phyloP scores from a whole-genome alignment of 148 eudicot genomes.

The Spergularia marina region DNA sequence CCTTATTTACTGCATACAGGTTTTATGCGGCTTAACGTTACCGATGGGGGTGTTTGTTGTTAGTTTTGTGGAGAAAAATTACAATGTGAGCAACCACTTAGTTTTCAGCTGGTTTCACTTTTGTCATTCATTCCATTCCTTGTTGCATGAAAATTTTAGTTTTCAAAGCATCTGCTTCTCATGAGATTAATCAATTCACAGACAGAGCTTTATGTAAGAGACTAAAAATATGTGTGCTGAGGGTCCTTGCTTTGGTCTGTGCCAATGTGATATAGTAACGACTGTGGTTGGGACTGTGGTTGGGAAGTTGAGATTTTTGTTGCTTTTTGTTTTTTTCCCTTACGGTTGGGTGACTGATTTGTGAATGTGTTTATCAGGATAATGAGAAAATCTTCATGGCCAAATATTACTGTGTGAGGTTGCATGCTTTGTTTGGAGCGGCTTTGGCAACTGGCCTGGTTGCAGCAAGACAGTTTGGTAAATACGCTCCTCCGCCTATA shows the following conservation, averaged over 20 bases:
- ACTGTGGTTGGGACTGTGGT: background rate
- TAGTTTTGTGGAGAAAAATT: constrained; percentile 53
- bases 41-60: constrained; percentile 56
- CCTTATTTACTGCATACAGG: constrained; percentile 32
- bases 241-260: background rate
- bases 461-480: constrained; percentile 46
- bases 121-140: background rate
- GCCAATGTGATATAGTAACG: background rate
- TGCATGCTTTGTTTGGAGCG: constrained; percentile 55
- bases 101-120: background rate
- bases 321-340: background rate
- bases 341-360: constrained; percentile 6
- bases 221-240: background rate
- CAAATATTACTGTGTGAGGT: constrained; percentile 71
- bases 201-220: background rate
- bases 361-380: constrained; percentile 39
- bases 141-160: background rate
- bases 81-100: constrained; percentile 46
- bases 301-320: background rate
- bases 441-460: constrained; percentile 66
- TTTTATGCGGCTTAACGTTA: constrained; percentile 60
- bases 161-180: background rate
- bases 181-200: background rate
- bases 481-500: constrained; percentile 16
- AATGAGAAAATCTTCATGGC: constrained; percentile 67